Percentiles rank a stretch among this genome's conserved stretches.
Evolutionary conservation across 495 filamentous ascomycete species (phyloP).

Genomic region (Talaromyces thailandensis): DNA sequence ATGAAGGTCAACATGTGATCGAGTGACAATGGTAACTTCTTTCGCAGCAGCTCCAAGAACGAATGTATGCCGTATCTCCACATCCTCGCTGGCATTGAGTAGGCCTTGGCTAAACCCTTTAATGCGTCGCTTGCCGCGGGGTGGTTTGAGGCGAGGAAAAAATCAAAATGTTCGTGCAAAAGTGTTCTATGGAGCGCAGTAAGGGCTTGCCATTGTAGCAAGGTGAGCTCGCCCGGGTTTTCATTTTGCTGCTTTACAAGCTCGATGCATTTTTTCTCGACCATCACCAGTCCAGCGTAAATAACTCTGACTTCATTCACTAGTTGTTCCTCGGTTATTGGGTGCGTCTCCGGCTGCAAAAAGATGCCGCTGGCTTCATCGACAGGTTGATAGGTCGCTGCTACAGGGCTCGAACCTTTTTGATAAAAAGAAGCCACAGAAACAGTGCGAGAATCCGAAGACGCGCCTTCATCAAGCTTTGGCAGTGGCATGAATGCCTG

Average conservation of each 20-base stretch:
- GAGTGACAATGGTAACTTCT: constrained; percentile 56
- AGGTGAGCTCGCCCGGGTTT: constrained; percentile 35
- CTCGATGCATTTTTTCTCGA: constrained; percentile 71
- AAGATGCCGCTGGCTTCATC: constrained; percentile 3
- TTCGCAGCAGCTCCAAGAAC: constrained; percentile 64
- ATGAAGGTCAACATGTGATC: constrained; percentile 81
- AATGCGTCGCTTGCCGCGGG: constrained; percentile 54
- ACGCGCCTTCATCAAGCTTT: not conserved
- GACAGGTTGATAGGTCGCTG: not conserved
- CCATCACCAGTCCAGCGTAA: constrained; percentile 68
- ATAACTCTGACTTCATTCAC: constrained; percentile 59
- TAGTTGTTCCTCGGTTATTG: constrained; percentile 58
- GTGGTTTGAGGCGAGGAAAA: constrained; percentile 71
- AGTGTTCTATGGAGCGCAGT: constrained; percentile 65
- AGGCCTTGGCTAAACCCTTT: constrained; percentile 52
- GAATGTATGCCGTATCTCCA: constrained; percentile 79
- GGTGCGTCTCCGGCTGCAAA: constrained; percentile 44
- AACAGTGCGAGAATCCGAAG: not conserved
- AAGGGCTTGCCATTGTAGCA: constrained; percentile 63
- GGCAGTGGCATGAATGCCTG: not conserved
- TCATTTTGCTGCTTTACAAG: constrained; percentile 53
- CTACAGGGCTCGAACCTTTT: not conserved
- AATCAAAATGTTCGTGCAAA: constrained; percentile 73
- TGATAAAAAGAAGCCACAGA: not conserved
- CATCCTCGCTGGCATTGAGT: constrained; percentile 75